A percentile compares a stretch with the other conserved stretches of the same genome.
Evolutionary conservation across 2,329 filamentous ascomycete genomes (phyloP).

Genomic region (Paramyrothecium roridum): DNA sequence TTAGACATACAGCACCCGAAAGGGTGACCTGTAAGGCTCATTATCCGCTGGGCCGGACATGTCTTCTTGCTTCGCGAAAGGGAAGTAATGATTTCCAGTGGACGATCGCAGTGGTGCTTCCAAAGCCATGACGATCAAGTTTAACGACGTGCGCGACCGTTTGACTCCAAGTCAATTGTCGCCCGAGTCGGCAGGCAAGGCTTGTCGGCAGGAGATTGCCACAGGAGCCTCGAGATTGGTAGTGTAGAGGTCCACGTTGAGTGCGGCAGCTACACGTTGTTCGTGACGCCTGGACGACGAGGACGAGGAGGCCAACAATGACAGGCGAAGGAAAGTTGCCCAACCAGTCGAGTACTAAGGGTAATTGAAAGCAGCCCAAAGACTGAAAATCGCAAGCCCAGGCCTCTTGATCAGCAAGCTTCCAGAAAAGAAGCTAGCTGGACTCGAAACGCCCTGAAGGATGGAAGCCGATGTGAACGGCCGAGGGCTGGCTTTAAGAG

Average conservation of each 20-base stretch:
- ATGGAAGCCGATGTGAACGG: background rate
- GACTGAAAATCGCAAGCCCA: slow-evolving; percentile 14
- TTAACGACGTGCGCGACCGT: too few species aligned
- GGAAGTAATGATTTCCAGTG: slow-evolving; percentile 43
- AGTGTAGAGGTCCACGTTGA: too few species aligned
- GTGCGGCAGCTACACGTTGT: too few species aligned
- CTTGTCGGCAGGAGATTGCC: too few species aligned
- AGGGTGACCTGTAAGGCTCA: slow-evolving; percentile 43
- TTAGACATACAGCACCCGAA: slow-evolving; percentile 47
- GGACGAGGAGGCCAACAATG: background rate
- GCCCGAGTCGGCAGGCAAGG: too few species aligned
- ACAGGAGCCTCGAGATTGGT: too few species aligned
- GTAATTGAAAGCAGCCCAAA: background rate
- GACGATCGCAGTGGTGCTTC: slow-evolving; percentile 60
- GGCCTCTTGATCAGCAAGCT: slow-evolving; percentile 17
- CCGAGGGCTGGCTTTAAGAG: background rate
- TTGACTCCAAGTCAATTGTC: too few species aligned
- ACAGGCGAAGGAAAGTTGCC: background rate
- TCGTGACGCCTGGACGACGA: too few species aligned
- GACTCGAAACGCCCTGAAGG: slow-evolving; percentile 2
- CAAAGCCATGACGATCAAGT: slow-evolving; percentile 26
- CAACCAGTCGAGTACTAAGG: background rate
- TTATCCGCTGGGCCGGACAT: slow-evolving; percentile 55
- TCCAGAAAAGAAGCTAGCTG: slow-evolving; percentile 16
- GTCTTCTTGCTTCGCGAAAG: slow-evolving; percentile 41